A percentile compares a stretch with the other conserved stretches of the same genome.
Conservation (phyloP, 257 asterid species). For the Petunia secreta region DNA sequence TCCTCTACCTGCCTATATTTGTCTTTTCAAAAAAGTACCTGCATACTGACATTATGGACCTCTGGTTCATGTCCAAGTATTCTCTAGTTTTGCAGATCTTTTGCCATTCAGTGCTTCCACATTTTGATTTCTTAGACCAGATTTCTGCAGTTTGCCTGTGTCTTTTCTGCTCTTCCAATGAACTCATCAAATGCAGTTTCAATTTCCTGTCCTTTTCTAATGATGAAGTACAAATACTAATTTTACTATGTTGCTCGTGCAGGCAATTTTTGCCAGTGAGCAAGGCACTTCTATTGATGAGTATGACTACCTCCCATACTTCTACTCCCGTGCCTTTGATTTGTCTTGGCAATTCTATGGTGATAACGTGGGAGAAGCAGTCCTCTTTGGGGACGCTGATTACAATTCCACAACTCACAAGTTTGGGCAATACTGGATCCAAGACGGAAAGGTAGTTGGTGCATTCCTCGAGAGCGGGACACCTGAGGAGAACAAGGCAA, state of each 20-base stretch:
- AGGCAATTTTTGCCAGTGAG: conserved; percentile 79
- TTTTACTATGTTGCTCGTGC: conserved; percentile 28
- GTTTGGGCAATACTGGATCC: conserved; percentile 89
- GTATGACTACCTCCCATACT: conserved; percentile 87
- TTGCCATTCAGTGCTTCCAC: background rate
- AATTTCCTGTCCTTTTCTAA: background rate
- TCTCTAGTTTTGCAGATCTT: background rate
- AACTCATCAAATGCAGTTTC: conserved; percentile 1
- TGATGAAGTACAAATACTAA: conserved; percentile 18
- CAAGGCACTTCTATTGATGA: conserved; percentile 66
- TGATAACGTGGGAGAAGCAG: conserved; percentile 75
- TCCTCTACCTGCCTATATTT: background rate
- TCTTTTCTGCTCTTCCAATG: background rate
- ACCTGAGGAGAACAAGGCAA: conserved; percentile 83
- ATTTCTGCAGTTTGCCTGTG: background rate
- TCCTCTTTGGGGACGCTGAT: conserved; percentile 72
- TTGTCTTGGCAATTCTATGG: conserved; percentile 96
- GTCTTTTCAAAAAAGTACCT: too few species aligned
- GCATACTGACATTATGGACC: too few species aligned
- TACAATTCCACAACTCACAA: conserved; percentile 76
- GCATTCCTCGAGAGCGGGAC: conserved; percentile 87
- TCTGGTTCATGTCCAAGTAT: background rate
- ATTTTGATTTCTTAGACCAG: background rate
- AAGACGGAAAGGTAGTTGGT: conserved; percentile 81
- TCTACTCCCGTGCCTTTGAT: conserved; percentile 85